Evolutionary conservation across 2,329 filamentous ascomycete genomes (phyloP), one percentile per base, ranked within the genome.

Genomic region (Aspergillus texensis): DNA sequence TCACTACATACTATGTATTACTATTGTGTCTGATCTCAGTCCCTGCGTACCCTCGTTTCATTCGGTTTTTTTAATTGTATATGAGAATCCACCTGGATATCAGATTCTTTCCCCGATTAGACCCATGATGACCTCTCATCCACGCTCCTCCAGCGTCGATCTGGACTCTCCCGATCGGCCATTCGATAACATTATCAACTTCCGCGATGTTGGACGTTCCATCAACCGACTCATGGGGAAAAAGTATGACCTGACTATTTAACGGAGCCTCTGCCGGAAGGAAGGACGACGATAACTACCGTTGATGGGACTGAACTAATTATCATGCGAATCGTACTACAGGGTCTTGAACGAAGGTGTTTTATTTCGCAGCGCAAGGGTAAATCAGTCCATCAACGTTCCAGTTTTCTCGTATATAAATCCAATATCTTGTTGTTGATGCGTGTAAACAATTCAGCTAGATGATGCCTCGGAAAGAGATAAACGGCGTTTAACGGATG

Each of bases 381-480:
- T 86, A 77, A 41, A 41, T 9, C 39, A 41, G 85, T 82, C 85
- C 19, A 28, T 4, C 9, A 24, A 30, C 11, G 12, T 24, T 16
- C n/a, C 21, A 32, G 3, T 21, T 52, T 34, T 32, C 28, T 32
- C 28, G 28, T 52, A 32, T 32, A 52, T 52, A 28, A 36, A 34
- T n/a, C 46, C 28, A 26, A 4, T 63, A 52, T 67, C 67, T 53
- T 50, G 32, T 16, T 52, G 10, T 30, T 32, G 28, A 55, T 36
- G 8, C 19, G 32, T 36, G 34, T 55, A 32, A 36, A 55, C 36
- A 59, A 52, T 28, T 28, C 66, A 74, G 74, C 74, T 77, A 84
- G 92, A 96, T 72, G 88, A 92, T 75, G 91, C 92, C 41, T 90
- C 91, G 0, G 72, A 82, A 24, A 74, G 81, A 41, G 93, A 96